Base-by-base conservation (phyloP, 495 filamentous ascomycete genomes). In the Annulohypoxylon maeteangense region DNA sequence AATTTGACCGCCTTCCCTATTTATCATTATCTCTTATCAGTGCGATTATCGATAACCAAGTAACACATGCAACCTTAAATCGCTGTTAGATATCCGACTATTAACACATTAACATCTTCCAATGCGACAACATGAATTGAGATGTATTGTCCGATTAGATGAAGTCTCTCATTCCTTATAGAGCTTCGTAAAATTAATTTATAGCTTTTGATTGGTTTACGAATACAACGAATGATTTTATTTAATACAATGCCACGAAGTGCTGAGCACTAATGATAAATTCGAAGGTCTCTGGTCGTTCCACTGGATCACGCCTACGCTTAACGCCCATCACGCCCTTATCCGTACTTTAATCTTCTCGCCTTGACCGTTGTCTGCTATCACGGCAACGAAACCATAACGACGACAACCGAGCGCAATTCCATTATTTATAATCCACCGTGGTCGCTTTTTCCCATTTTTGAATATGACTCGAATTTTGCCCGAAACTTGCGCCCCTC, bases 1-100 rank as follows among this genome's bases (percentile, higher is more conserved):
- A 80, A 75, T 51, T 72, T 73, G 76, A 71, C 75, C 72, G 73
- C 72, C 51, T 75, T 67, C 63, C 18, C 47, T 57, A 77, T 77
- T 29, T 6, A 23, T 54, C 7, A 20, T 34, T 53, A 65, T 66
- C 51, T 59, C 36, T 60, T 63, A 67, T 62, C 58, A 55, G n/a
- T 10, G 12, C 29, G 22, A 7, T 63, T 69, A 64, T 63, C 57
- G 23, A 50, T 51, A 36, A 55, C 29, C 51, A 31, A 6, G 50
- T 54, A 40, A 40, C 36, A 54, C 20, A 23, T 25, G 25, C 14
- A 6, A 31, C 6, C 4, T 16, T 7, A 29, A 16, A 3, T 32
- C 12, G n/a, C 25, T n/a, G 10, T 36, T 8, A 20, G 14, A 44
- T 20, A 4, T 16, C n/a, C 36, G 5, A 40, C 0, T 5, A 14